These are phyloP conservation scores for Chlorella ohadii DNA, from an alignment of 139 green algal species.

Conservation along the genomic window DNA sequence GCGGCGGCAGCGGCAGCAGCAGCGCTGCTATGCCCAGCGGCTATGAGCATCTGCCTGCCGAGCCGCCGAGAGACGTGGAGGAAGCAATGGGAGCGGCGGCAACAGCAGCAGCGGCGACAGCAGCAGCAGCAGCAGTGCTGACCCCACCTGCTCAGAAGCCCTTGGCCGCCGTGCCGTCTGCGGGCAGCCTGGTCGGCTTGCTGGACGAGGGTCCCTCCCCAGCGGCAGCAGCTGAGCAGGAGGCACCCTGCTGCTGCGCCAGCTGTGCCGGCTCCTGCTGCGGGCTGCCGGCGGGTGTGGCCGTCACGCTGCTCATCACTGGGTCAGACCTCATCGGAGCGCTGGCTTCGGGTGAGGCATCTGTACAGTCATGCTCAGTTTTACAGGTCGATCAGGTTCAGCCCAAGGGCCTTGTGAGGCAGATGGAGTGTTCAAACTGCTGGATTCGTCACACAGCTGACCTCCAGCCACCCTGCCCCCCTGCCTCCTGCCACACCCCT, in stretches of 20 bases:
- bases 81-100: not conserved
- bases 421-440: no score
- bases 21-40: not conserved
- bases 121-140: not conserved
- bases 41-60: not conserved
- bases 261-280: not conserved
- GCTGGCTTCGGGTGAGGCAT: conserved; percentile 40
- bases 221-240: not conserved
- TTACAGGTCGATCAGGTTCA: no score
- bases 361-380: no score
- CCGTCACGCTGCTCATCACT: conserved; percentile 43
- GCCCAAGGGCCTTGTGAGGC: no score
- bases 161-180: not conserved
- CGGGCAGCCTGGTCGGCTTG: not conserved
- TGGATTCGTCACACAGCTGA: no score
- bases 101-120: no score
- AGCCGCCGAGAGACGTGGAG: not conserved
- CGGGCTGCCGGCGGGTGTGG: conserved; percentile 16
- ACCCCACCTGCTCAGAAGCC: no score
- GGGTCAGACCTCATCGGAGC: conserved; percentile 46
- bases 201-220: not conserved
- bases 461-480: no score
- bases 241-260: not conserved
- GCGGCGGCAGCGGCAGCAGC: not conserved
- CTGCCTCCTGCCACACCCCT: not conserved